Evolutionary conservation across 371 early-diverging fungal species (phyloP).

Genomic region (Rhizopus microsporus): DNA sequence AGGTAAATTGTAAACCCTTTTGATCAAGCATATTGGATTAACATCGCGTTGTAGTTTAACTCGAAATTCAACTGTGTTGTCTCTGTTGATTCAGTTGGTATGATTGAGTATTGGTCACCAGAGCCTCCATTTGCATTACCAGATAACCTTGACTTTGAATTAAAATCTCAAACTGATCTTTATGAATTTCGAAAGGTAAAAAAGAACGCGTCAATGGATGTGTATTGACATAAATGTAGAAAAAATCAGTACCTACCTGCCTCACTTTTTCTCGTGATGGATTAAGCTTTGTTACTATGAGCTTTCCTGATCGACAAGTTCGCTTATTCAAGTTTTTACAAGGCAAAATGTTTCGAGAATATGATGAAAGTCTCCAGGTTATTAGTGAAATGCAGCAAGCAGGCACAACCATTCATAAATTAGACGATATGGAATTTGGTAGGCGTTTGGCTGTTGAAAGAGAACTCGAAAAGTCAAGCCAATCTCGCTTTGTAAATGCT

Average conservation of each 20-base stretch:
- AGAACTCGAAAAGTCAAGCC: constrained; percentile 78
- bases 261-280: constrained; percentile 84
- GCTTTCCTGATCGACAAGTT: constrained; percentile 81
- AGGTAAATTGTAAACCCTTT: constrained; percentile 26
- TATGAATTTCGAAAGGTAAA: constrained; percentile 90
- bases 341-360: constrained; percentile 87
- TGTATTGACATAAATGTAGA: constrained; percentile 13
- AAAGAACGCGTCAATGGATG: neutral
- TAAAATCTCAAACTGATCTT: constrained; percentile 92
- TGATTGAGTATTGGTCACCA: constrained; percentile 92
- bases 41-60: constrained; percentile 58
- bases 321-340: constrained; percentile 83
- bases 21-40: neutral
- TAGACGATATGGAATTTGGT: constrained; percentile 98
- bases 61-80: constrained; percentile 75
- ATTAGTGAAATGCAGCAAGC: constrained; percentile 90
- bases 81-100: constrained; percentile 83
- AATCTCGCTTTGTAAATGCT: constrained; percentile 72
- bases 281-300: constrained; percentile 84
- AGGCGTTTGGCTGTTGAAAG: constrained; percentile 88
- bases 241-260: constrained; percentile 74
- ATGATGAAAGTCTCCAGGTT: constrained; percentile 85
- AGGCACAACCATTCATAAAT: constrained; percentile 70
- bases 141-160: constrained; percentile 67
- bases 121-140: constrained; percentile 69